phyloP scores from a whole-genome alignment of 108 stramenopile species.

The Cyclotella sp. region DNA sequence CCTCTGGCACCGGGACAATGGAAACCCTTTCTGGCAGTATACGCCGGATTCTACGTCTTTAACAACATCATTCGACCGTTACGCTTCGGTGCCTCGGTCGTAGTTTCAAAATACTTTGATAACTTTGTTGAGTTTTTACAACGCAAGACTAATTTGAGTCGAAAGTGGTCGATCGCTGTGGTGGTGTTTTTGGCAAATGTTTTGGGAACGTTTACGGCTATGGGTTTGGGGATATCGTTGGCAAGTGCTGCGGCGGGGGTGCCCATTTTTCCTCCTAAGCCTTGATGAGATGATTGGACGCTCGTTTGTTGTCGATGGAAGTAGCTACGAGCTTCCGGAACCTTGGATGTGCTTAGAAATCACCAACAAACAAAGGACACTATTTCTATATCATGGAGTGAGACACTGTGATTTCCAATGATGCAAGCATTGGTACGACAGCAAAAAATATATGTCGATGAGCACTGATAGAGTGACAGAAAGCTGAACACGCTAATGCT shows the following conservation, averaged over 20 bases:
- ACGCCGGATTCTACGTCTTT: slow-evolving; percentile 61
- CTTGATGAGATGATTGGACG: background rate
- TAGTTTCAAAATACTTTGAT: slow-evolving; percentile 73
- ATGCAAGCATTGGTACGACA: too few relatives aligned
- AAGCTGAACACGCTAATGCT: too few relatives aligned
- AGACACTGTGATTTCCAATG: too few relatives aligned
- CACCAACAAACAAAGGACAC: too few relatives aligned
- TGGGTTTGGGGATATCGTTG: slow-evolving; percentile 65
- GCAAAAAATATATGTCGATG: too few relatives aligned
- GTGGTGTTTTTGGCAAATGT: slow-evolving; percentile 75
- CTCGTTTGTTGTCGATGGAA: background rate
- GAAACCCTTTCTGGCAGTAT: slow-evolving; percentile 68
- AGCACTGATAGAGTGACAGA: too few relatives aligned
- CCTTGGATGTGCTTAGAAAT: too few relatives aligned
- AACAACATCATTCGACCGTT: slow-evolving; percentile 69
- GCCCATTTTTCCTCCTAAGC: slow-evolving; percentile 57
- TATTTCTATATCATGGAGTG: too few relatives aligned
- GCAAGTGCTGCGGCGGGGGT: slow-evolving; percentile 72
- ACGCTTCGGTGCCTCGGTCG: slow-evolving; percentile 58
- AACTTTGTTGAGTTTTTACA: slow-evolving; percentile 59
- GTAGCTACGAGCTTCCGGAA: too few relatives aligned
- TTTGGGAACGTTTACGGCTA: slow-evolving; percentile 65
- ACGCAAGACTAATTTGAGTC: slow-evolving; percentile 41
- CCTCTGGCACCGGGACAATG: slow-evolving; percentile 74
- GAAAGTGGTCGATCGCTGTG: slow-evolving; percentile 57